phyloP scores from a whole-genome alignment of 257 asterid genomes.

The Ligustrum vulgare region DNA sequence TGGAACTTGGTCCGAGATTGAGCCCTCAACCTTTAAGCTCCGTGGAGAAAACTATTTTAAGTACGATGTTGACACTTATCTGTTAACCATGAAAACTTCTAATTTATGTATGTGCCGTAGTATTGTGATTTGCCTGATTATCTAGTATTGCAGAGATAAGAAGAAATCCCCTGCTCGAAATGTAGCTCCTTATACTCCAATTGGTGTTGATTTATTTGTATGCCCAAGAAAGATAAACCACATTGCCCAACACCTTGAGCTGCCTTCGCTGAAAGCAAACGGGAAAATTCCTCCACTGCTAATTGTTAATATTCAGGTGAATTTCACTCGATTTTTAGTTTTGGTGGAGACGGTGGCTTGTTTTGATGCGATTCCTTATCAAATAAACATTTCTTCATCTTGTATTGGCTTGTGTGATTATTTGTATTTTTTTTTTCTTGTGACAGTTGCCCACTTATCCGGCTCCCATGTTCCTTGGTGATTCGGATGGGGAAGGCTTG shows the following conservation, averaged over 20 bases:
- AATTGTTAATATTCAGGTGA: slow-evolving; percentile 92
- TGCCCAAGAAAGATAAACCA: slow-evolving; percentile 72
- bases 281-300: slow-evolving; percentile 67
- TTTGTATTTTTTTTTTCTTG: slow-evolving; percentile 15
- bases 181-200: slow-evolving; percentile 70
- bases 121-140: slow-evolving; percentile 13
- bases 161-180: slow-evolving; percentile 82
- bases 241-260: slow-evolving; percentile 88
- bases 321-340: background rate
- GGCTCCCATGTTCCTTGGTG: slow-evolving; percentile 73
- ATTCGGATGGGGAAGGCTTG: slow-evolving; percentile 75
- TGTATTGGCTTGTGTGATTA: background rate
- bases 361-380: background rate
- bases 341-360: background rate
- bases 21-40: slow-evolving; percentile 82
- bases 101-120: background rate
- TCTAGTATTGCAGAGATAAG: slow-evolving; percentile 72
- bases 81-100: background rate
- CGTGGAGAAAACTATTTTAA: slow-evolving; percentile 83
- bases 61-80: slow-evolving; percentile 42
- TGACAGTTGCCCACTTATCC: slow-evolving; percentile 70
- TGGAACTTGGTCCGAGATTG: slow-evolving; percentile 82
- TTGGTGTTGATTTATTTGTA: slow-evolving; percentile 85
- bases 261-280: slow-evolving; percentile 64
- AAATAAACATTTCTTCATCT: slow-evolving; percentile 9